These are phyloP conservation scores for Amyloporia xantha DNA, from an alignment of 768 basidiomycete species.

Conservation along the genomic window DNA sequence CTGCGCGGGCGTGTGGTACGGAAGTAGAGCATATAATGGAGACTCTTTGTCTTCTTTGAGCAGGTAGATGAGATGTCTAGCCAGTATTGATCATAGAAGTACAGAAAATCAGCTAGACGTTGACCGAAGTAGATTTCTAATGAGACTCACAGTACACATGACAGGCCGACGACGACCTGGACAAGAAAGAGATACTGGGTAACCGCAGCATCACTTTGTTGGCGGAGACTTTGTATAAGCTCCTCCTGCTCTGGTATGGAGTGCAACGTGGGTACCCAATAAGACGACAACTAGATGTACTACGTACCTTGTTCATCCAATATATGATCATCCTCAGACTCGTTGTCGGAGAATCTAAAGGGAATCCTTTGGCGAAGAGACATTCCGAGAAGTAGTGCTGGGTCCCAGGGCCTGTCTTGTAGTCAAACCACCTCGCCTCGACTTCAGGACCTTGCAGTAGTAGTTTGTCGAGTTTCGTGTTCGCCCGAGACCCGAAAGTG, in stretches of 20 bases:
- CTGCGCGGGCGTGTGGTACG: background rate
- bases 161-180: slow-evolving; percentile 15
- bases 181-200: slow-evolving; percentile 11
- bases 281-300: background rate
- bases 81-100: background rate
- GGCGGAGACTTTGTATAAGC: slow-evolving; percentile 18
- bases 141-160: slow-evolving; percentile 17
- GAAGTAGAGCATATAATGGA: slow-evolving; percentile 16
- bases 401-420: too few relatives aligned
- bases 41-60: slow-evolving; percentile 11
- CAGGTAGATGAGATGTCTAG: slow-evolving; percentile 18
- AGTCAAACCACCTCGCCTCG: too few relatives aligned
- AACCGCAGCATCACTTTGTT: slow-evolving; percentile 11
- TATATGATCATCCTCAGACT: slow-evolving; percentile 12
- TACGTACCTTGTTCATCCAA: slow-evolving; percentile 23
- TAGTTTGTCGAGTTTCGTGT: too few relatives aligned
- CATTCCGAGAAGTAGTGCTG: background rate
- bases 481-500: too few relatives aligned
- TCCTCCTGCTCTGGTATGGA: slow-evolving; percentile 21
- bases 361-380: slow-evolving; percentile 13
- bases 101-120: too few relatives aligned
- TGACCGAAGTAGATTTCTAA: too few relatives aligned
- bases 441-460: too few relatives aligned
- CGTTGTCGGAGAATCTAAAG: slow-evolving; percentile 17
- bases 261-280: background rate